Conservation (phyloP, 768 basidiomycete species). For the Rhodotorula toruloides region DNA sequence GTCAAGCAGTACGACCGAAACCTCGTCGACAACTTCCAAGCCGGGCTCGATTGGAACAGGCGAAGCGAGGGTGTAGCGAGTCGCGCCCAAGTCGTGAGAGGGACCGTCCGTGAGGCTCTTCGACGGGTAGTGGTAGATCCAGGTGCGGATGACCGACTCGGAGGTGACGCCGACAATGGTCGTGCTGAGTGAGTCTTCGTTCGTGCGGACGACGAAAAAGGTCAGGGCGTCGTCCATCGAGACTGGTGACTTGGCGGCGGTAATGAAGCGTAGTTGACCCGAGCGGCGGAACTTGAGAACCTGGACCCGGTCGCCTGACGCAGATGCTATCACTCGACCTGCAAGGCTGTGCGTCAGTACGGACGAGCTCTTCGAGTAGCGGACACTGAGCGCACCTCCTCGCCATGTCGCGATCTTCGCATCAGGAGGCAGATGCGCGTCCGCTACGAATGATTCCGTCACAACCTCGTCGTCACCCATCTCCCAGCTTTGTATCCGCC, state of each 20-base stretch:
- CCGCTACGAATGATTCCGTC: neutral
- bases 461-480: neutral
- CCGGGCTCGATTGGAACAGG: neutral
- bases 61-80: too few species aligned
- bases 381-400: constrained; percentile 5
- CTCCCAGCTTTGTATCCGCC: constrained; percentile 29
- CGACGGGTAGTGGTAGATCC: constrained; percentile 7
- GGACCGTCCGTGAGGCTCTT: neutral
- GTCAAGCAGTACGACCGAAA: constrained; percentile 5
- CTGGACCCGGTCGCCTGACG: constrained; percentile 1
- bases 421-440: neutral
- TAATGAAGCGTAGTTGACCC: neutral
- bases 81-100: neutral
- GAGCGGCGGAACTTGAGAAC: constrained; percentile 9
- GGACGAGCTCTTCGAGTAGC: accelerated
- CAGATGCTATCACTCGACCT: constrained; percentile 8
- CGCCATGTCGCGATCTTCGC: constrained; percentile 21
- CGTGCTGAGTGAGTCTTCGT: constrained; percentile 5
- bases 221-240: neutral
- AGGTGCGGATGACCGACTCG: neutral
- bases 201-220: constrained; percentile 13
- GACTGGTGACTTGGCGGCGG: neutral
- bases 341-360: neutral
- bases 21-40: neutral
- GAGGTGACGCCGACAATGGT: constrained; percentile 1